Evolutionary conservation across 176 grass and related monocot genomes (phyloP).

Genomic region (Triticum urartu): DNA sequence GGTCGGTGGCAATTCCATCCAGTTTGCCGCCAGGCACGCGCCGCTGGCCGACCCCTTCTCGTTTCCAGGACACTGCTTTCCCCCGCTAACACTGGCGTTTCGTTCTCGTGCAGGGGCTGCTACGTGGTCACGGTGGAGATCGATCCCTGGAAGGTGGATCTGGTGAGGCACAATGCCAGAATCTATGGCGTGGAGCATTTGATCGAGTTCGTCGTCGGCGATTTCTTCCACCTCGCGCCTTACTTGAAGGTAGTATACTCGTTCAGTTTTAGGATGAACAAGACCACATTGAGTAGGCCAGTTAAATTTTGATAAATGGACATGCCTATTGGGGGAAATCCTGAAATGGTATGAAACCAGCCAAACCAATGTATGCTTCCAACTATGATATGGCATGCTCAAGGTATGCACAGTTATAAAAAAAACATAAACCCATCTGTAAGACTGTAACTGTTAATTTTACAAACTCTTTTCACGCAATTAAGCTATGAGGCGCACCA

Average conservation of each 20-base stretch:
- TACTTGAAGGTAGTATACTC: conserved; percentile 34
- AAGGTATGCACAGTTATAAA: too few species aligned
- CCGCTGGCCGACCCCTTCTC: neutral
- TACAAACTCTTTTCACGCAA: too few species aligned
- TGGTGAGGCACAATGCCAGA: conserved; percentile 51
- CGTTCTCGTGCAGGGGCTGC: conserved; percentile 48
- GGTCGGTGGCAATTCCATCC: conserved; percentile 62
- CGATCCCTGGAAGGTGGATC: conserved; percentile 48
- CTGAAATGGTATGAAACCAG: too few species aligned
- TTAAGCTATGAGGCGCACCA: too few species aligned
- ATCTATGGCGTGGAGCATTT: conserved; percentile 65
- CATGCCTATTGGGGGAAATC: too few species aligned
- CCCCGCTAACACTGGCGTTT: neutral
- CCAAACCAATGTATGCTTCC: too few species aligned
- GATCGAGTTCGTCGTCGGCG: conserved; percentile 64
- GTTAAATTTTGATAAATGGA: too few species aligned
- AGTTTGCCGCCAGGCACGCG: conserved; percentile 56
- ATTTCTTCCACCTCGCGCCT: conserved; percentile 57
- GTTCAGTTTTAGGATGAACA: neutral
- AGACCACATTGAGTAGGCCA: neutral
- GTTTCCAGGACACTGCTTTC: neutral
- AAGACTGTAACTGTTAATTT: too few species aligned
- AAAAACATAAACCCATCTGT: too few species aligned
- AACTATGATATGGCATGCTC: too few species aligned
- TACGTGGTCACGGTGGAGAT: conserved; percentile 59